These are phyloP conservation scores for Chlorociboria aeruginascens DNA, from an alignment of 495 filamentous ascomycete genomes.

Conservation along the genomic window DNA sequence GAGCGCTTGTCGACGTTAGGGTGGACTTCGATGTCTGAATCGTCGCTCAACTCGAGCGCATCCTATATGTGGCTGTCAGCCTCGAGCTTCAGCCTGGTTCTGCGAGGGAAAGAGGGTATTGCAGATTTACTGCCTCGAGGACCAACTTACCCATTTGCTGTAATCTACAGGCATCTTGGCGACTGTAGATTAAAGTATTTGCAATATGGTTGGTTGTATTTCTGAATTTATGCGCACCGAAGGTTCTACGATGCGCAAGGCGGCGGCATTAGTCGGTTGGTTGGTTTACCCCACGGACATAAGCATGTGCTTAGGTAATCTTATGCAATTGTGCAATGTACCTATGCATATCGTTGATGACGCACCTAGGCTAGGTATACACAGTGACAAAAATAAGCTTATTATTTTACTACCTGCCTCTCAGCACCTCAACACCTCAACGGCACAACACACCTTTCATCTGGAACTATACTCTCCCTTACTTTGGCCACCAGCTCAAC, in stretches of 20 bases:
- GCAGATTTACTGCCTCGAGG: background rate
- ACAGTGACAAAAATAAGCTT: too few relatives aligned
- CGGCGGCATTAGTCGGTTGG: background rate
- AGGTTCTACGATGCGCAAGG: slow-evolving; percentile 14
- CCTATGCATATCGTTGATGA: background rate
- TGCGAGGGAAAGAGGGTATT: background rate
- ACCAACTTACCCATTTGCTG: slow-evolving; percentile 69
- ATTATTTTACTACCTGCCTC: background rate
- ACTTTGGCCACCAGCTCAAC: background rate
- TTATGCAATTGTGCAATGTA: slow-evolving; percentile 1
- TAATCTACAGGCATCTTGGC: slow-evolving; percentile 79
- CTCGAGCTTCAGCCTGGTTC: slow-evolving; percentile 14
- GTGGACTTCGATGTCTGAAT: slow-evolving; percentile 96
- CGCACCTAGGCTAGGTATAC: too few relatives aligned
- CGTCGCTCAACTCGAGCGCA: slow-evolving; percentile 87
- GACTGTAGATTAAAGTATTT: too few relatives aligned
- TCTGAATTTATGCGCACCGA: background rate
- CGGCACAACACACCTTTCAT: too few relatives aligned
- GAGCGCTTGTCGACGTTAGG: slow-evolving; percentile 98
- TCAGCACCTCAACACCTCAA: background rate
- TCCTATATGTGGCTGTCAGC: slow-evolving; percentile 38
- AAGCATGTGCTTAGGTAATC: background rate
- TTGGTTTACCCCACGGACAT: slow-evolving; percentile 1
- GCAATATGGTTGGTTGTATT: background rate
- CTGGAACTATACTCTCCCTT: too few relatives aligned